These are phyloP conservation scores for Galeopsis tetrahit DNA, from an alignment of 257 asterid genomes.

Conservation along the genomic window DNA sequence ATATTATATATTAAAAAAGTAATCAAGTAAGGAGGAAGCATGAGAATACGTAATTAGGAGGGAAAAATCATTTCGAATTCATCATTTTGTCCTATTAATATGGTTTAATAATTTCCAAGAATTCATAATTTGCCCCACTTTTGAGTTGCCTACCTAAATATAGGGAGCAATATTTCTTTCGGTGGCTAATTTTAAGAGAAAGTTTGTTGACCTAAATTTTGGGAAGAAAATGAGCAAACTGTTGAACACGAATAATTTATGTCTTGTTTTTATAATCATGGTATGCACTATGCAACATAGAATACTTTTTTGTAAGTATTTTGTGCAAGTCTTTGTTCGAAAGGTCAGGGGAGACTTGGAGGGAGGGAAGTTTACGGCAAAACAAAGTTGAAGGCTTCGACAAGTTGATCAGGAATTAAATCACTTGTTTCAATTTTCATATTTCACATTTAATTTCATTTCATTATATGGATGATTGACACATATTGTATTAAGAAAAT, in stretches of 20 bases:
- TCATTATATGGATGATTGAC: too few species aligned
- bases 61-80: conserved; percentile 37
- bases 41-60: conserved; percentile 25
- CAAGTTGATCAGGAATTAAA: neutral
- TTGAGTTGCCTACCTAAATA: conserved; percentile 34
- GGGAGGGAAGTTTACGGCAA: too few species aligned
- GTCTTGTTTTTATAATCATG: conserved; percentile 25
- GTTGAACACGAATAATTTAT: conserved; percentile 8
- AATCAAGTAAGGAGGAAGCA: conserved; percentile 19
- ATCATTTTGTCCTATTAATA: conserved; percentile 42
- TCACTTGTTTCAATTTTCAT: too few species aligned
- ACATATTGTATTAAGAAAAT: too few species aligned
- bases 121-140: conserved; percentile 14
- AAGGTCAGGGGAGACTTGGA: neutral
- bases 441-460: too few species aligned
- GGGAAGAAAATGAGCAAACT: conserved; percentile 9
- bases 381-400: too few species aligned
- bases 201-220: conserved; percentile 23
- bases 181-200: conserved; percentile 35
- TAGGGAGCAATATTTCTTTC: conserved; percentile 38
- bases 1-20: neutral
- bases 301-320: neutral
- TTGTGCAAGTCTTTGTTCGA: neutral
- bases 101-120: conserved; percentile 27
- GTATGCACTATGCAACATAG: conserved; percentile 15